A percentile compares a stretch with the other conserved stretches of the same genome.
Conservation (phyloP, 2,329 filamentous ascomycete species). For the Clonostachys chloroleuca region DNA sequence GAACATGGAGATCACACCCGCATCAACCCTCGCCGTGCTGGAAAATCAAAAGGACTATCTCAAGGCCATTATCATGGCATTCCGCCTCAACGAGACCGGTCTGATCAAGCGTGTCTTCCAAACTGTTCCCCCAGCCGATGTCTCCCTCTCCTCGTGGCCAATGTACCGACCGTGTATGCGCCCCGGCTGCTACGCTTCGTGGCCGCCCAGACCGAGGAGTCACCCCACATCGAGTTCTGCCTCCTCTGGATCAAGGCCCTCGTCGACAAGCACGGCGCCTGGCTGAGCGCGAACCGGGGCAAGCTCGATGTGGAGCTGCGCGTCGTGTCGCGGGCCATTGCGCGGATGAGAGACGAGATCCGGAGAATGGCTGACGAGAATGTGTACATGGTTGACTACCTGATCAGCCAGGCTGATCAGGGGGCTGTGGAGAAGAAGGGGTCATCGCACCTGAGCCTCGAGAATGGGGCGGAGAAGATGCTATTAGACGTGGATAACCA, state of each 20-base stretch:
- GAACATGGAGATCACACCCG: constrained; percentile 88
- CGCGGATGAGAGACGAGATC: constrained; percentile 77
- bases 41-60: constrained; percentile 73
- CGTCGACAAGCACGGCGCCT: constrained; percentile 78
- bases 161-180: constrained; percentile 82
- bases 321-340: constrained; percentile 74
- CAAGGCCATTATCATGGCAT: constrained; percentile 93
- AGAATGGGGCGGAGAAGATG: constrained; percentile 13
- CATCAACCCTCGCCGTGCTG: constrained; percentile 69
- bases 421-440: constrained; percentile 10
- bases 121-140: constrained; percentile 69
- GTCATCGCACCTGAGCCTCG: background rate
- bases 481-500: constrained; percentile 23
- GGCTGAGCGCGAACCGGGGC: constrained; percentile 75
- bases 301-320: constrained; percentile 82
- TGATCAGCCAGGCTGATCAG: constrained; percentile 49
- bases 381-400: constrained; percentile 81
- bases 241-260: constrained; percentile 85
- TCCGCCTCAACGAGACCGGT: constrained; percentile 83
- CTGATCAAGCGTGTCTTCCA: constrained; percentile 85
- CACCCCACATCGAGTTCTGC: constrained; percentile 92
- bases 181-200: constrained; percentile 82
- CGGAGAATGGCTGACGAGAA: constrained; percentile 83
- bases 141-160: constrained; percentile 73
- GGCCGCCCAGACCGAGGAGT: constrained; percentile 81